Conservation (phyloP, 2,329 filamentous ascomycete genomes). For the Penicillium brasilianum region DNA sequence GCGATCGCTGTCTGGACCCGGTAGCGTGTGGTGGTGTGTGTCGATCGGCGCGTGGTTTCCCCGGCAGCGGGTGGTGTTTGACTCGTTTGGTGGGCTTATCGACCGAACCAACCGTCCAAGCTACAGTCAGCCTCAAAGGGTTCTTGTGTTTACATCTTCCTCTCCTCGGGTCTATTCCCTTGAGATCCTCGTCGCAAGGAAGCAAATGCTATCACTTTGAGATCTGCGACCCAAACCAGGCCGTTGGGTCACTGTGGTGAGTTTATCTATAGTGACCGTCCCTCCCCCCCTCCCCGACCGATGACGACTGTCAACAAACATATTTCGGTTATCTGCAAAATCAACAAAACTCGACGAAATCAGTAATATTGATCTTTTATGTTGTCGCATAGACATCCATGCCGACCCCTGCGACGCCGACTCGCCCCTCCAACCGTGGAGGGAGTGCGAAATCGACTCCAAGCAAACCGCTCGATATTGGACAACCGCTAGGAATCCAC, state of each 20-base stretch:
- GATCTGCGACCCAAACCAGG: conserved; percentile 15
- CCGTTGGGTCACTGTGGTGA: conserved; percentile 19
- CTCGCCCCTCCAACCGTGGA: conserved; percentile 52
- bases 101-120: conserved; percentile 5
- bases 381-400: conserved; percentile 37
- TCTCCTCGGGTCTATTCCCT: conserved; percentile 2
- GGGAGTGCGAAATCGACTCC: conserved; percentile 60
- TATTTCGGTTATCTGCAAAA: conserved; percentile 9
- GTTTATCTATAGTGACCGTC: conserved; percentile 10
- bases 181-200: not conserved
- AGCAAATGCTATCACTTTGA: conserved; percentile 23
- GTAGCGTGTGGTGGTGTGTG: not conserved
- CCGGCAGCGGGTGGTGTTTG: conserved; percentile 22
- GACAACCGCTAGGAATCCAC: conserved; percentile 61
- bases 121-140: conserved; percentile 12
- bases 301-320: conserved; percentile 23
- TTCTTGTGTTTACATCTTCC: conserved; percentile 27
- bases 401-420: conserved; percentile 47
- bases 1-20: conserved; percentile 10
- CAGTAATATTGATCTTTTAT: not conserved
- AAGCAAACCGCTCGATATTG: conserved; percentile 61
- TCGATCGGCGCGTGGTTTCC: conserved; percentile 29
- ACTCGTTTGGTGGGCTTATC: conserved; percentile 27
- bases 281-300: not conserved
- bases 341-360: conserved; percentile 17